Percentiles rank a stretch among this genome's conserved stretches.
Conservation (phyloP, 176 grass and related monocot species). For the Hordeum vulgare region DNA sequence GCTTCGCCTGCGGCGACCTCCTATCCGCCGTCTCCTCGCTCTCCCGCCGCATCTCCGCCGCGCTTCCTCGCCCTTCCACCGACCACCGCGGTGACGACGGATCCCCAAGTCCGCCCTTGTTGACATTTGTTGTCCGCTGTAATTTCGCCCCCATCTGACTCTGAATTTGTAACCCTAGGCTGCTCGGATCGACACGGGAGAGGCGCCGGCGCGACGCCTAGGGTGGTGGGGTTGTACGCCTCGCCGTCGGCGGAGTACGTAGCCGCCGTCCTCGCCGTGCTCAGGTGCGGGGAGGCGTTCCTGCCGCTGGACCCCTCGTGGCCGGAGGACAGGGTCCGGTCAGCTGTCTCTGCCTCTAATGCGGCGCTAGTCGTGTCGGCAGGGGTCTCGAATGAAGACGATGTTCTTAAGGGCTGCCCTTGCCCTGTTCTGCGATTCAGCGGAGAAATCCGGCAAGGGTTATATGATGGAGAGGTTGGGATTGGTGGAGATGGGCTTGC, state of each 20-base stretch:
- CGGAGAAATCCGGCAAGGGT: background rate
- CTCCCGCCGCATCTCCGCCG: slow-evolving; percentile 36
- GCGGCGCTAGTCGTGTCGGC: slow-evolving; percentile 25
- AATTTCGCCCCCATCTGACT: too few species aligned
- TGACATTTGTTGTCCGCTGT: background rate
- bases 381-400: background rate
- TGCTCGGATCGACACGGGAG: too few species aligned
- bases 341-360: slow-evolving; percentile 44
- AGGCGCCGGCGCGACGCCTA: too few species aligned
- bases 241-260: slow-evolving; percentile 63
- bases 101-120: slow-evolving; percentile 15
- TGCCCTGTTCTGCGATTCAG: slow-evolving; percentile 39
- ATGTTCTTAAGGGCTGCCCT: background rate
- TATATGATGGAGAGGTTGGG: background rate
- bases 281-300: slow-evolving; percentile 71
- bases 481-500: slow-evolving; percentile 14
- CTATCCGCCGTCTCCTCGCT: slow-evolving; percentile 41
- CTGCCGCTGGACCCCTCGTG: slow-evolving; percentile 76
- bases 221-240: too few species aligned
- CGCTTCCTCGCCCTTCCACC: background rate
- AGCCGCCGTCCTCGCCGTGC: slow-evolving; percentile 49
- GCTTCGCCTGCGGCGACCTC: slow-evolving; percentile 49
- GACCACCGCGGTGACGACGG: background rate
- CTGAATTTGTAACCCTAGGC: too few species aligned
- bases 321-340: slow-evolving; percentile 55